A percentile compares a stretch with the other conserved stretches of the same genome.
These are phyloP conservation scores for Arabidopsis hybrid DNA, from an alignment of 441 rosid species.

Conservation along the genomic window DNA sequence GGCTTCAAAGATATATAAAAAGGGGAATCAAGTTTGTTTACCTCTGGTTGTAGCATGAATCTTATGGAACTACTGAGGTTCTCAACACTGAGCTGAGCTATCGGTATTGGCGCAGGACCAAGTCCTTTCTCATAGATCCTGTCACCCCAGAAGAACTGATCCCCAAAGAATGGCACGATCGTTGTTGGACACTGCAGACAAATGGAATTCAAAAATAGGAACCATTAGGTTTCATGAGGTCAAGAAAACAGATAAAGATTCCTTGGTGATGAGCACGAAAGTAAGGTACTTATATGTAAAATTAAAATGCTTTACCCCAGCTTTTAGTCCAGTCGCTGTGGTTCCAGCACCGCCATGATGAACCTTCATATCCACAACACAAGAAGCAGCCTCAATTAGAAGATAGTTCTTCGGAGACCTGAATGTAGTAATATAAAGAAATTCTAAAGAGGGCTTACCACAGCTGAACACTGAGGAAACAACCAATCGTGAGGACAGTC, in stretches of 20 bases:
- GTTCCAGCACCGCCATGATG: conserved; percentile 99
- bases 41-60: conserved; percentile 98
- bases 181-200: conserved; percentile 91
- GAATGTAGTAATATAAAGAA: not conserved
- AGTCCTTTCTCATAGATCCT: conserved; percentile 70
- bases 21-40: conserved; percentile 40
- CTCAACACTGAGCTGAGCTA: conserved; percentile 77
- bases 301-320: conserved; percentile 71
- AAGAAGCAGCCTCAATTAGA: conserved; percentile 23
- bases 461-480: conserved; percentile 98
- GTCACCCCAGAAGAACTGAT: conserved; percentile 99
- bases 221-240: conserved; percentile 9
- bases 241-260: conserved; percentile 2
- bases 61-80: conserved; percentile 79
- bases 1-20: conserved; percentile 2
- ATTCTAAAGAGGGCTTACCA: conserved; percentile 57
- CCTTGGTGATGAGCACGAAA: conserved; percentile 1
- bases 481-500: conserved; percentile 99
- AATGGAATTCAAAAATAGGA: not conserved
- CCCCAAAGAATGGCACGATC: conserved; percentile 96
- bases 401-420: conserved; percentile 3
- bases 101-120: conserved; percentile 90
- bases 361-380: conserved; percentile 60
- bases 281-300: not conserved
- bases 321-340: conserved; percentile 92